Conservation (phyloP, 768 basidiomycete genomes). For the Thelephora ganbajun region DNA sequence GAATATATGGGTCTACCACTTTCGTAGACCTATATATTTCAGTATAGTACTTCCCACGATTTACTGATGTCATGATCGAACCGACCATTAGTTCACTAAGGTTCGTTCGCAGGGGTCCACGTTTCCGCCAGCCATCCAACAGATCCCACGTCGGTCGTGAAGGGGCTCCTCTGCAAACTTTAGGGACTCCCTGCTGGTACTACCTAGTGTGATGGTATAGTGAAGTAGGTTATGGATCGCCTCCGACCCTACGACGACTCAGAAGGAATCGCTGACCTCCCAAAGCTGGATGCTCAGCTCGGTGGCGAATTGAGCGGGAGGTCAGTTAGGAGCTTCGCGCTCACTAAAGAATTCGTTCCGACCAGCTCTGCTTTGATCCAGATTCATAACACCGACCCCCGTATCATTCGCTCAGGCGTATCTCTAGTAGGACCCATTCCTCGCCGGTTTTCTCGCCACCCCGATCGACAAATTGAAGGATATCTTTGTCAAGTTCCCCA, state of each 20-base stretch:
- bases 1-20: too few species aligned
- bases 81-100: too few species aligned
- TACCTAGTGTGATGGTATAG: conserved; percentile 24
- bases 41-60: too few species aligned
- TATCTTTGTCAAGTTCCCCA: conserved; percentile 39
- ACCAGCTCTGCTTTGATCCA: conserved; percentile 28
- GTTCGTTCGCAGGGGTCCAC: not conserved
- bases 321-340: conserved; percentile 34
- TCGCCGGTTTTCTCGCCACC: conserved; percentile 36
- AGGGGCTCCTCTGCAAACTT: conserved; percentile 29
- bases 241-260: conserved; percentile 40
- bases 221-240: conserved; percentile 33
- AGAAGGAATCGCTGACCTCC: conserved; percentile 46
- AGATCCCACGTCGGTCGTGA: conserved; percentile 16
- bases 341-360: conserved; percentile 50
- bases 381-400: conserved; percentile 1
- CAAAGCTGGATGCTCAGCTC: conserved; percentile 33
- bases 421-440: conserved; percentile 27
- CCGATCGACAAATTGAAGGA: conserved; percentile 51
- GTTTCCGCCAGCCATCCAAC: not conserved
- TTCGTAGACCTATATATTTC: too few species aligned
- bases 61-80: not conserved
- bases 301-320: conserved; percentile 26
- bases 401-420: not conserved
- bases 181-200: conserved; percentile 30